phyloP scores from a whole-genome alignment of 2,329 filamentous ascomycete species.

The Fusarium praegraminearum region DNA sequence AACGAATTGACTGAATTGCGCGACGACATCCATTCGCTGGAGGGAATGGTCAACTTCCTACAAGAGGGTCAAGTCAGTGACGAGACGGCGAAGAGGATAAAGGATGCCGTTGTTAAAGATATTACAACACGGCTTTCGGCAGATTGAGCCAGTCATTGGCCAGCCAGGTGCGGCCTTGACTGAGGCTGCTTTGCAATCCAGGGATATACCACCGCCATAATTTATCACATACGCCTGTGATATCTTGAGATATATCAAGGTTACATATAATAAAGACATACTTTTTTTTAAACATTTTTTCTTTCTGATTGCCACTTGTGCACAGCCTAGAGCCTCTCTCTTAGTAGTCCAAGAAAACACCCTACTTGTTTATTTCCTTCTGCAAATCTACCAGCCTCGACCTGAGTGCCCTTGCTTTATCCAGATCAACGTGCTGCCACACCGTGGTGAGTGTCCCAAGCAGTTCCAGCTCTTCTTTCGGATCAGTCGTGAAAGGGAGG shows the following conservation, averaged over 20 bases:
- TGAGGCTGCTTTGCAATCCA: neutral
- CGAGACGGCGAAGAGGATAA: slow-evolving; percentile 10
- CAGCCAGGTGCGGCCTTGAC: neutral
- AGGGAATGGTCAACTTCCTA: neutral
- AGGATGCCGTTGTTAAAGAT: slow-evolving; percentile 12
- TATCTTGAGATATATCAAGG: neutral
- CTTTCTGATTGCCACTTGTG: neutral
- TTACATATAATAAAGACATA: neutral
- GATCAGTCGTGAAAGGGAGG: too few relatives aligned
- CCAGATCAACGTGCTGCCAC: too few relatives aligned
- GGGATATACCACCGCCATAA: neutral
- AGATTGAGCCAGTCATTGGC: neutral
- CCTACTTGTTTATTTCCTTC: too few relatives aligned
- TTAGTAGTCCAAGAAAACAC: too few relatives aligned
- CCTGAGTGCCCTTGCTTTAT: too few relatives aligned
- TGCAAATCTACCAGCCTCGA: too few relatives aligned
- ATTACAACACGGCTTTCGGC: slow-evolving; percentile 7
- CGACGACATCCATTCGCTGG: slow-evolving; percentile 7
- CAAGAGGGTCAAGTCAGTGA: slow-evolving; percentile 15
- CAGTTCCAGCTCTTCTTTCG: too few relatives aligned
- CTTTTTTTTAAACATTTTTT: neutral
- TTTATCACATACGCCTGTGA: neutral
- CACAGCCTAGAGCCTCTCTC: too few relatives aligned
- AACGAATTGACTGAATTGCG: slow-evolving; percentile 15
- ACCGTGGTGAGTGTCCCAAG: too few relatives aligned